Evolutionary conservation across 441 rosid species (phyloP), one percentile per base, ranked within the genome.

Genomic region (Erodium moschatum): DNA sequence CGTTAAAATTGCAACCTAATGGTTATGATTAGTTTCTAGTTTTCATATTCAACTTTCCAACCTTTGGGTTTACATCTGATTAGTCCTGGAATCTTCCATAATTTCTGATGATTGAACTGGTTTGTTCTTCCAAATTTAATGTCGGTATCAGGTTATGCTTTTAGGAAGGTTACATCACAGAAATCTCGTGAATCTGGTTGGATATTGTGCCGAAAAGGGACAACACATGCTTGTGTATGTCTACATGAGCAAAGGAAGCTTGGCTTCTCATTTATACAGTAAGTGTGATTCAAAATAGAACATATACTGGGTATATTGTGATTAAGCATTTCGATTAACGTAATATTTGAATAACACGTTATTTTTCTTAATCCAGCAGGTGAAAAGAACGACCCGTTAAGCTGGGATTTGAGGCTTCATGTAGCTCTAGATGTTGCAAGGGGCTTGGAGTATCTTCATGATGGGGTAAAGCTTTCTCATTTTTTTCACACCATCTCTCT

Each of bases 381-480:
- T 75, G 89, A 86, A 69, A 72, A 81, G 31, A 75, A 79, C 70
- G 88, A 83, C 73, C 76, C 86, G 1, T 66, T 89, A 77, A 80
- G 79, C 81, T 91, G 99, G 99, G 93, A 87, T 74, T 81, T 87
- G 86, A 85, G 99, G 71, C 88, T 88, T 50, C 70, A 81, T 79
- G 86, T 89, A 18, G 97, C 94, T 65, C 79, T 94, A 77, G 97
- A 94, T 54, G 94, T 91, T 33, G 96, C 98, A 50, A 86, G 97
- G 67, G 97, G 97, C 58, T 81, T 91, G 78, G 98, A 94, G 81
- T 94, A 94, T 86, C 97, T 94, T 79, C 98, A 94, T 69, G 97
- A 94, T 69, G 98, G 98, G 87, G 98, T 94, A 42, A 85, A 77
- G 76, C 67, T 71, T 58, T 67, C 58, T 16, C 65, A 50, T 71